These are phyloP conservation scores for Tylopilus balloui DNA, from an alignment of 768 basidiomycete species.

Conservation along the genomic window DNA sequence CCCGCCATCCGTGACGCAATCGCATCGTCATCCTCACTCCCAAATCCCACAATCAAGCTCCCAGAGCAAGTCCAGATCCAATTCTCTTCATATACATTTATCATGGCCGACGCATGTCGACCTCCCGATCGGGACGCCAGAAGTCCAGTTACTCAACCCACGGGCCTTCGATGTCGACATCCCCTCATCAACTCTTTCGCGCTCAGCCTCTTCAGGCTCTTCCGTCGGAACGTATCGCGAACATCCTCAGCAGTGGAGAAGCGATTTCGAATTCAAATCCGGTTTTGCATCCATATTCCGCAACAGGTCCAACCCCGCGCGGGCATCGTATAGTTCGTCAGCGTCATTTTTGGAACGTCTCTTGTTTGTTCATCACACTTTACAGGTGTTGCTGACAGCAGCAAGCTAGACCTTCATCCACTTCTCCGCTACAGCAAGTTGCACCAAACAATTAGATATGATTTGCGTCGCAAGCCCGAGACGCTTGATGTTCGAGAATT, in stretches of 20 bases:
- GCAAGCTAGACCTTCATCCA: constrained; percentile 24
- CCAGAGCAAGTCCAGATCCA: constrained; percentile 2
- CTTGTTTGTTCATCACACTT: neutral
- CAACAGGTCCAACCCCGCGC: constrained; percentile 13
- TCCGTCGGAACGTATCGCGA: constrained; percentile 18
- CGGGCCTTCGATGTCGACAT: constrained; percentile 20
- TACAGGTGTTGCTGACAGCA: constrained; percentile 24
- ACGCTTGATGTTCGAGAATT: constrained; percentile 46
- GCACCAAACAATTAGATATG: constrained; percentile 41
- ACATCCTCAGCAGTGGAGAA: constrained; percentile 28
- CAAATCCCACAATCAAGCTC: neutral
- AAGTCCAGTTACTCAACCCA: constrained; percentile 10
- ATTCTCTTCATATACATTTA: constrained; percentile 1
- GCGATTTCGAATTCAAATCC: constrained; percentile 32
- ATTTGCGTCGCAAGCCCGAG: constrained; percentile 44
- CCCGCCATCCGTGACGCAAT: constrained; percentile 3
- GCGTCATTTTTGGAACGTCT: neutral
- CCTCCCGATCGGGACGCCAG: constrained; percentile 22
- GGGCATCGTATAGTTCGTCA: constrained; percentile 18
- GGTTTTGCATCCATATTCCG: constrained; percentile 30
- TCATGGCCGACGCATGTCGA: constrained; percentile 22
- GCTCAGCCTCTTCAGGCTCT: constrained; percentile 10
- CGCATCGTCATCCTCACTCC: constrained; percentile 7
- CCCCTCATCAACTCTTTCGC: constrained; percentile 25
- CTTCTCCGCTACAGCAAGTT: constrained; percentile 22